Percentiles rank a stretch among this genome's conserved stretches.
phyloP scores from a whole-genome alignment of 1,284 basidiomycete genomes.

The Boletus calvinii region DNA sequence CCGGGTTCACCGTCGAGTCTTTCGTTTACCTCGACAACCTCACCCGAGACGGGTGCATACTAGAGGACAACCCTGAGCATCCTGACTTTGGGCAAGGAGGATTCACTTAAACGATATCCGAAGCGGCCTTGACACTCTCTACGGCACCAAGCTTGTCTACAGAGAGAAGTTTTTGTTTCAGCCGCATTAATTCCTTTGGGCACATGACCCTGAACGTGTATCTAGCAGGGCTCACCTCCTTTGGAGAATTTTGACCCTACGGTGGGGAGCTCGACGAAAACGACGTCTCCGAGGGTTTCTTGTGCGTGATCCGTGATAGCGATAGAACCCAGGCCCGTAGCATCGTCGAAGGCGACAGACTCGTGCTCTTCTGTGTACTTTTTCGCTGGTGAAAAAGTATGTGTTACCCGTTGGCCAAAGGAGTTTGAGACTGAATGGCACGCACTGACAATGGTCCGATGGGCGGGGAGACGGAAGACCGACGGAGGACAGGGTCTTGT shows the following conservation, averaged over 20 bases:
- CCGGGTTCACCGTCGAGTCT: constrained; percentile 69
- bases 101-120: constrained; percentile 75
- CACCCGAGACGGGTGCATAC: constrained; percentile 93
- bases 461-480: constrained; percentile 8
- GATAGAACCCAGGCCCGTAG: constrained; percentile 79
- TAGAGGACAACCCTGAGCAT: constrained; percentile 32
- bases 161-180: constrained; percentile 2
- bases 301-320: constrained; percentile 96
- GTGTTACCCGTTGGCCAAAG: neutral
- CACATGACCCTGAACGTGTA: constrained; percentile 3
- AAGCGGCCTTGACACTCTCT: constrained; percentile 97
- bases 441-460: constrained; percentile 34
- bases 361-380: constrained; percentile 92
- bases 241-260: constrained; percentile 68
- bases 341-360: constrained; percentile 79
- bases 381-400: constrained; percentile 53
- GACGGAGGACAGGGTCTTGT: neutral
- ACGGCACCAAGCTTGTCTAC: constrained; percentile 92
- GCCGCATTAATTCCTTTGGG: neutral
- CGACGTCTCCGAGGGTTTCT: constrained; percentile 87
- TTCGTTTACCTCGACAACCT: constrained; percentile 80
- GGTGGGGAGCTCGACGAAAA: constrained; percentile 91
- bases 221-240: constrained; percentile 76
- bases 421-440: constrained; percentile 1
- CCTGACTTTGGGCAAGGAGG: neutral